phyloP scores from a whole-genome alignment of 768 basidiomycete genomes.

The Lentinula detonsa region DNA sequence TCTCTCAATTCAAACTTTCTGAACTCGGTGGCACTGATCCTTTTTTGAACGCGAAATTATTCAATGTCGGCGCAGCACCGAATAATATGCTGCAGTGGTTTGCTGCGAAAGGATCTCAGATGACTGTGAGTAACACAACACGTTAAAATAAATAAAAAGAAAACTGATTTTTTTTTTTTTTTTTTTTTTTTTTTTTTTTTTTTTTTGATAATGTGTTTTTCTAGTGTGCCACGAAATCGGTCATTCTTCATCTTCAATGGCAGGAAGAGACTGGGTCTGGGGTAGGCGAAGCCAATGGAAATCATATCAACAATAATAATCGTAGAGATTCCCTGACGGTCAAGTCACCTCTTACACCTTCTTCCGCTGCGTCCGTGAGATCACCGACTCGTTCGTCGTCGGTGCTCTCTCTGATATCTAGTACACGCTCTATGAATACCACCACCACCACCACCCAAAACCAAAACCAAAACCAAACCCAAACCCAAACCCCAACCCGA shows the following conservation, averaged over 20 bases:
- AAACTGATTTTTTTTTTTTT: not conserved
- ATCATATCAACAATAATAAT: not conserved
- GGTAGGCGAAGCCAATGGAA: not conserved
- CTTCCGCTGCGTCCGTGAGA: not conserved
- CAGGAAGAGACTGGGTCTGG: slow-evolving; percentile 48
- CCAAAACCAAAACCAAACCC: slow-evolving; percentile 10
- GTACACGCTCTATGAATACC: not conserved
- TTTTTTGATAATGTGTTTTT: not conserved
- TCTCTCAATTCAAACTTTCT: slow-evolving; percentile 84
- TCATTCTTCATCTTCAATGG: slow-evolving; percentile 85
- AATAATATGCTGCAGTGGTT: slow-evolving; percentile 96
- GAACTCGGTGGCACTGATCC: slow-evolving; percentile 71
- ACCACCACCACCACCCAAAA: not conserved
- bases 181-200: too few relatives aligned
- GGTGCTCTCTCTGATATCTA: slow-evolving; percentile 14
- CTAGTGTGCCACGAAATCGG: slow-evolving; percentile 84
- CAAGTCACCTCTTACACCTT: not conserved
- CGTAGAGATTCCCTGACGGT: not conserved
- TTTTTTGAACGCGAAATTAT: slow-evolving; percentile 57
- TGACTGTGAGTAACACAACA: slow-evolving; percentile 56
- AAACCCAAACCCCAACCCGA: slow-evolving; percentile 26
- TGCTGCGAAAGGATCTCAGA: slow-evolving; percentile 82
- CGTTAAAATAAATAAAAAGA: too few relatives aligned
- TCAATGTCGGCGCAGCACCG: slow-evolving; percentile 73
- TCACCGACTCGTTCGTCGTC: slow-evolving; percentile 12